Evolutionary conservation across 345 rosid genomes (phyloP).

Genomic region (Psidium guajava): DNA sequence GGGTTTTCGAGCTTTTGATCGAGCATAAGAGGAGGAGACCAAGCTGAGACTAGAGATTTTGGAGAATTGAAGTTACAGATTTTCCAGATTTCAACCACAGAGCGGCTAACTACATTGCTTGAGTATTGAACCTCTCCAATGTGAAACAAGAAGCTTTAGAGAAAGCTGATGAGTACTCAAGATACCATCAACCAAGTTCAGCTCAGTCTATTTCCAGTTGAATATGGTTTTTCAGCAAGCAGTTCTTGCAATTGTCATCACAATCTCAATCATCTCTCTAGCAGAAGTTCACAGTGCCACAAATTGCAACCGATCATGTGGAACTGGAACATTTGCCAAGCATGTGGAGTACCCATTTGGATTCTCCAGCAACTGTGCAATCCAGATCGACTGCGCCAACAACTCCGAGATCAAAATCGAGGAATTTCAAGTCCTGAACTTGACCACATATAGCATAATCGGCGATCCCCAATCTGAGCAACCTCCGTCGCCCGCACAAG

Average conservation of each 20-base stretch:
- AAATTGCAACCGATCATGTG: constrained; percentile 38
- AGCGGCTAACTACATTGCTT: not conserved
- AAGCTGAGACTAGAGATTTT: not conserved
- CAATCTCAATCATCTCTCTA: not conserved
- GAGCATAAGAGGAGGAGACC: not conserved
- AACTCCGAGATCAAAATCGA: constrained; percentile 14
- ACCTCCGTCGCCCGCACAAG: not conserved
- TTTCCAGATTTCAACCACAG: not conserved
- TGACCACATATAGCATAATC: constrained; percentile 33
- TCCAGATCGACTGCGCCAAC: constrained; percentile 25
- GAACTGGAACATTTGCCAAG: constrained; percentile 2
- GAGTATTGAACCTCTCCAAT: not conserved
- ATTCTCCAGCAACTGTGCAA: constrained; percentile 34
- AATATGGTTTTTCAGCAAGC: constrained; percentile 8
- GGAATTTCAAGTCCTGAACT: constrained; percentile 31
- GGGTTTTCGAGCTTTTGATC: not conserved
- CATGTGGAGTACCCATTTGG: constrained; percentile 62
- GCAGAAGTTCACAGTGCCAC: not conserved
- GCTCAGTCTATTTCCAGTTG: not conserved
- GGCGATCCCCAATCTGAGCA: constrained; percentile 11
- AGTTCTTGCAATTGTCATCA: not conserved
- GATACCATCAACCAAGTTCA: not conserved
- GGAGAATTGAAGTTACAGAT: not conserved
- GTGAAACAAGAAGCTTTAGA: not conserved
- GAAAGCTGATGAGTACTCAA: constrained; percentile 8